Base-by-base conservation (phyloP, 441 rosid genomes). In the Theobroma grandiflorum region DNA sequence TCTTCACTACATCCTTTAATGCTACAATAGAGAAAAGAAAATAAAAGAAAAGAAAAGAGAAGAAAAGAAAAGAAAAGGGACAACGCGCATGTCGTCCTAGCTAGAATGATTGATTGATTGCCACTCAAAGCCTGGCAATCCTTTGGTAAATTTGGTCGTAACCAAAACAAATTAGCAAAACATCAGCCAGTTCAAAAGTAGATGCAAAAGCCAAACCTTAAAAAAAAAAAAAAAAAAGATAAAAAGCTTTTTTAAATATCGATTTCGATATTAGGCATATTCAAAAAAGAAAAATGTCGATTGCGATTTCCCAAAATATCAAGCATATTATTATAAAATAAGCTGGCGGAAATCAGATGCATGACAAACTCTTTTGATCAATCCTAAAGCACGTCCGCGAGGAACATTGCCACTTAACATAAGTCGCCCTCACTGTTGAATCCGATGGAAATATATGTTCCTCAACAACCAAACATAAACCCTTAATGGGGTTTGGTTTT, bases 131-230 rank as follows among this genome's bases (percentile, higher is more conserved):
- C 72, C 8, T 20, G 8, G 3, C n/a, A 14, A 12, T 6, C 71
- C 49, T 40, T 61, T 16, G 20, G 63, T 57, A 5, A 38, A 11
- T 8, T 11, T 61, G 7, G 33, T 31, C 37, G 15, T 0, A 66
- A 20, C 72, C 20, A n/a, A 8, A 42, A 42, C n/a, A 67, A 20
- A 16, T 33, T 31, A 4, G n/a, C 20, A 47, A 26, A 70, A 49
- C 74, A 26, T 33, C 22, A 47, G 40, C 74, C 59, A 71, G 22
- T 71, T 71, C 75, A 50, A 50, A 71, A 22, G 43, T 15, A 40
- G 9, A 38, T 2, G 14, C 63, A 22, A 59, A 31, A 12, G 38
- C 8, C 1, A 14, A 35, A 14, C 43, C 68, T 35, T 35, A 14
- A 2, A 40, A 40, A 40, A 2, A 26, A 26, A 26, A 0, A 10